These are phyloP conservation scores for Mikania micrantha DNA, from an alignment of 129 eudicot genomes.

Conservation along the genomic window DNA sequence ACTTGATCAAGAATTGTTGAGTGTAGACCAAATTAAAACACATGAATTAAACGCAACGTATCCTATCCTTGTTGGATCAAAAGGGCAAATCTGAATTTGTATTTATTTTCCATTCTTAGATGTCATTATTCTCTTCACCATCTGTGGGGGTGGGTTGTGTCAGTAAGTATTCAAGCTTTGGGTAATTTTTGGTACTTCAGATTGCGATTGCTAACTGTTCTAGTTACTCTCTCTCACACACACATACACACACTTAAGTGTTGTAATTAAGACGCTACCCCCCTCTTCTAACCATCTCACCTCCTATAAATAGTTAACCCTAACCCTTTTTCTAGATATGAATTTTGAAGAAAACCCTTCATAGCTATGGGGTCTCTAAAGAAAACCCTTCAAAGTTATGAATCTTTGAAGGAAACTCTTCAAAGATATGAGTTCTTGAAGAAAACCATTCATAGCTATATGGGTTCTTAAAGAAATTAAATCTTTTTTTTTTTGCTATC, in stretches of 20 bases:
- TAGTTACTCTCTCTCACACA: slow-evolving; percentile 5
- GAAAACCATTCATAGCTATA: background rate
- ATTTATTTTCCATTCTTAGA: slow-evolving; percentile 30
- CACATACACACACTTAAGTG: slow-evolving; percentile 2
- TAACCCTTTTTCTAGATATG: slow-evolving; percentile 16
- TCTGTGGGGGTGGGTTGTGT: slow-evolving; percentile 34
- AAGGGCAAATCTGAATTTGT: slow-evolving; percentile 30
- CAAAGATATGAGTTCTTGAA: background rate
- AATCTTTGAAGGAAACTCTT: background rate
- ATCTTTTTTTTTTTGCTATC: background rate
- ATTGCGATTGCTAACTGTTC: slow-evolving; percentile 54
- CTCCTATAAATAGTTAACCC: slow-evolving; percentile 31
- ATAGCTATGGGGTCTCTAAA: slow-evolving; percentile 11
- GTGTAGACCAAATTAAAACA: slow-evolving; percentile 6
- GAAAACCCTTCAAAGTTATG: slow-evolving; percentile 5
- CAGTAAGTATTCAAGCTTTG: slow-evolving; percentile 30
- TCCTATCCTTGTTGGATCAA: slow-evolving; percentile 24
- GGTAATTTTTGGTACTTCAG: slow-evolving; percentile 29
- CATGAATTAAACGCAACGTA: slow-evolving; percentile 34
- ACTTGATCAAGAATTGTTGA: background rate
- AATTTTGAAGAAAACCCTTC: slow-evolving; percentile 18
- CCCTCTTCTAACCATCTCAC: background rate
- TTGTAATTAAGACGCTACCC: slow-evolving; percentile 35
- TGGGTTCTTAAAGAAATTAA: slow-evolving; percentile 2
- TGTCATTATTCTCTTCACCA: slow-evolving; percentile 33